phyloP scores from a whole-genome alignment of 2,329 filamentous ascomycete genomes.

The Scedosporium apiospermum region DNA sequence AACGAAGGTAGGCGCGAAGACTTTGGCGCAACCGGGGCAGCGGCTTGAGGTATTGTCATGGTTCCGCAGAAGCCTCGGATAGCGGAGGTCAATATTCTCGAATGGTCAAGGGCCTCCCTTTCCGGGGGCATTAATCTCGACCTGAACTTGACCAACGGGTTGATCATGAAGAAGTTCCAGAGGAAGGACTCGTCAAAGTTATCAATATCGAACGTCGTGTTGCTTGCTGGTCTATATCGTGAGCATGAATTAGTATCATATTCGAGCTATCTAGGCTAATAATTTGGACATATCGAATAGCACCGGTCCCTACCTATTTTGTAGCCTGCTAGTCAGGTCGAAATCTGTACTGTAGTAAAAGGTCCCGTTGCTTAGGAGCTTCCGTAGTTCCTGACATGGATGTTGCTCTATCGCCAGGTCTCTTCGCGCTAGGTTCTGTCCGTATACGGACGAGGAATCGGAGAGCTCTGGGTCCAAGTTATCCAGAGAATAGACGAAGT shows the following conservation, averaged over 20 bases:
- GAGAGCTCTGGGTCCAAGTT: slow-evolving; percentile 37
- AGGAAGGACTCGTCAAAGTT: slow-evolving; percentile 87
- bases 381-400: slow-evolving; percentile 83
- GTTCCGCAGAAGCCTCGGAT: slow-evolving; percentile 89
- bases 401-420: slow-evolving; percentile 65
- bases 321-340: slow-evolving; percentile 85
- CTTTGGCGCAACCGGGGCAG: slow-evolving; percentile 48
- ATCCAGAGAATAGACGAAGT: slow-evolving; percentile 57
- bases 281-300: no score
- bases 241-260: slow-evolving; percentile 4
- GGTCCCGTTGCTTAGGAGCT: slow-evolving; percentile 82
- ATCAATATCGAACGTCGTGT: slow-evolving; percentile 76
- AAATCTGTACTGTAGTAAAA: slow-evolving; percentile 99
- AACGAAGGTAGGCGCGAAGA: slow-evolving; percentile 65
- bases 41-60: slow-evolving; percentile 69
- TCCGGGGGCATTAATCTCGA: slow-evolving; percentile 69
- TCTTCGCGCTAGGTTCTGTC: slow-evolving; percentile 47
- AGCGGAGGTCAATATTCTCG: slow-evolving; percentile 81
- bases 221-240: slow-evolving; percentile 55
- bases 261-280: not conserved
- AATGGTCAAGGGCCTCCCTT: slow-evolving; percentile 70
- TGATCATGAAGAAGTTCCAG: slow-evolving; percentile 99
- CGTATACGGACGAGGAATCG: slow-evolving; percentile 38
- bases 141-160: slow-evolving; percentile 81
- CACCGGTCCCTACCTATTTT: slow-evolving; percentile 56